Evolutionary conservation across 2,329 filamentous ascomycete genomes (phyloP).

Genomic region (Cadophora malorum): DNA sequence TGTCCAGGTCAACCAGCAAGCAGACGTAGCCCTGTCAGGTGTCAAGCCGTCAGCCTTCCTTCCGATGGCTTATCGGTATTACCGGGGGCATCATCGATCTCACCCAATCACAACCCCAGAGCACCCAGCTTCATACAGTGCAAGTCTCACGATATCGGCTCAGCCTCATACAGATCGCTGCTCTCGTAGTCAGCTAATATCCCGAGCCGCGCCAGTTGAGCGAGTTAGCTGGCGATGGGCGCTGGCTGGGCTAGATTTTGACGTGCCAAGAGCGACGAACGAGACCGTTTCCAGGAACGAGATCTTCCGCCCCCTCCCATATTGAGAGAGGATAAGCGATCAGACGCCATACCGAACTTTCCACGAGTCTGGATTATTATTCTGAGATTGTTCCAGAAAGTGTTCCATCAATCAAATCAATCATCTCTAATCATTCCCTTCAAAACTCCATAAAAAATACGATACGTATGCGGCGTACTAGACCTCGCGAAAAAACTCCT

Average conservation of each 20-base stretch:
- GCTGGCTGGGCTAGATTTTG: constrained; percentile 4
- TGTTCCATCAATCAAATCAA: constrained; percentile 7
- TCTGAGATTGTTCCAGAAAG: constrained; percentile 16
- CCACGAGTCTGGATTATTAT: not conserved
- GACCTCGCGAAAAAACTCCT: constrained; percentile 13
- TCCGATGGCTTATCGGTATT: constrained; percentile 23
- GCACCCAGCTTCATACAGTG: constrained; percentile 18
- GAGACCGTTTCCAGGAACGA: constrained; percentile 9
- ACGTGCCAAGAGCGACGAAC: constrained; percentile 9
- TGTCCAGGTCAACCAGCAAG: constrained; percentile 28
- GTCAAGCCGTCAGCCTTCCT: not conserved
- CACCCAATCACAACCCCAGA: not conserved
- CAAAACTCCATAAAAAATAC: not conserved
- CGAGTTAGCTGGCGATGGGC: not conserved
- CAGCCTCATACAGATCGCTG: constrained; percentile 24
- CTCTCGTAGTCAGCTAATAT: constrained; percentile 14
- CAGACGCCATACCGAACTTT: constrained; percentile 1
- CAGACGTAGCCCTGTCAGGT: constrained; percentile 11
- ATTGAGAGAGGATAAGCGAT: not conserved
- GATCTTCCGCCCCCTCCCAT: not conserved
- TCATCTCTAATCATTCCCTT: not conserved
- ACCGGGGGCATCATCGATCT: not conserved
- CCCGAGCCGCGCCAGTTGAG: constrained; percentile 10
- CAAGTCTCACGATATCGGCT: constrained; percentile 25
- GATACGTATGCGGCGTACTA: too few relatives aligned